phyloP scores from a whole-genome alignment of 306 rosid genomes.

The Cajanus cajan region DNA sequence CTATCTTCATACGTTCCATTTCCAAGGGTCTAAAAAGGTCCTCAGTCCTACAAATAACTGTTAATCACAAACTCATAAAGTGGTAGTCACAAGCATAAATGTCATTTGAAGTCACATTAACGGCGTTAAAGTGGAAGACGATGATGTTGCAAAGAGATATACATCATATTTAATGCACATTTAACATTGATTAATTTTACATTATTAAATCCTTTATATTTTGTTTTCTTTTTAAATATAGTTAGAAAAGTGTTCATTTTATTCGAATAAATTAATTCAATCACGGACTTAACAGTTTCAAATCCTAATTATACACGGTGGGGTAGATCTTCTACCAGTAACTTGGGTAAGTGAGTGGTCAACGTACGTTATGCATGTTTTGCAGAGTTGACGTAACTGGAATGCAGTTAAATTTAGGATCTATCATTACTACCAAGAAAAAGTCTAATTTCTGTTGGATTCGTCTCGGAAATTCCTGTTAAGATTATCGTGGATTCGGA shows the following conservation, averaged over 20 bases:
- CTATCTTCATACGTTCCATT: neutral
- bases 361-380: neutral
- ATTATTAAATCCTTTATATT: neutral
- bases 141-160: neutral
- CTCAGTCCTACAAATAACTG: neutral
- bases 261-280: neutral
- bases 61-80: neutral
- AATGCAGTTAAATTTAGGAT: neutral
- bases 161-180: neutral
- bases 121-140: neutral
- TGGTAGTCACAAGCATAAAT: neutral
- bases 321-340: neutral
- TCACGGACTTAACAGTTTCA: neutral
- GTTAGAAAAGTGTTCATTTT: neutral
- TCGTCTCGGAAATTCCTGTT: neutral
- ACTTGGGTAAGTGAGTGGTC: neutral
- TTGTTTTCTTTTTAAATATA: neutral
- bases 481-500: neutral
- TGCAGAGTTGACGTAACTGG: neutral
- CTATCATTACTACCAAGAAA: neutral
- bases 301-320: neutral
- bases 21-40: neutral
- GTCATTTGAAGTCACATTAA: neutral
- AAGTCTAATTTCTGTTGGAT: neutral
- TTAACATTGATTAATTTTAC: neutral